phyloP scores from a whole-genome alignment of 2,329 filamentous ascomycete species.

The Ascocoryne sarcoides region DNA sequence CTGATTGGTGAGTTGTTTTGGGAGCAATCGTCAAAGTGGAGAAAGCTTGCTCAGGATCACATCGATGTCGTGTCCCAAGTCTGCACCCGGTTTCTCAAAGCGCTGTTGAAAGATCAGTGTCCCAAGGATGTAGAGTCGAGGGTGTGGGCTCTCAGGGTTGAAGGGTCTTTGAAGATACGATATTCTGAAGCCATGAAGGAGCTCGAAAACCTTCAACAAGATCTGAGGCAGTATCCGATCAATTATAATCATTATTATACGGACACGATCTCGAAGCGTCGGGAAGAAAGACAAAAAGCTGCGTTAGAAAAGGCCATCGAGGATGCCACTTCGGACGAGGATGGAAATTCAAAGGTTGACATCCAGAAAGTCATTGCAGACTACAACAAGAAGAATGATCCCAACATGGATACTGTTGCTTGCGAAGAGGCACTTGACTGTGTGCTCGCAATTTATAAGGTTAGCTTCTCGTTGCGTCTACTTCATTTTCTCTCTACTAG shows the following conservation, averaged over 20 bases:
- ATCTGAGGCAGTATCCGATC: slow-evolving; percentile 25
- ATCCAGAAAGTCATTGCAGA: slow-evolving; percentile 4
- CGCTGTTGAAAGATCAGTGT: slow-evolving; percentile 14
- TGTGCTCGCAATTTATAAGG: slow-evolving; percentile 29
- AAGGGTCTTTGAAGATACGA: slow-evolving; percentile 13
- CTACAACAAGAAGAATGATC: slow-evolving; percentile 6
- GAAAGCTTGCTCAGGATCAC: slow-evolving; percentile 22
- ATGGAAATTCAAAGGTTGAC: slow-evolving; percentile 1
- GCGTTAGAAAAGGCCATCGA: slow-evolving; percentile 1
- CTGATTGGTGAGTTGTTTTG: slow-evolving; percentile 34
- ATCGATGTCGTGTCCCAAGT: slow-evolving; percentile 12
- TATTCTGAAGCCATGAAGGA: slow-evolving; percentile 18
- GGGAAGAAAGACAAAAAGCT: slow-evolving; percentile 8
- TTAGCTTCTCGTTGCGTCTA: slow-evolving; percentile 7
- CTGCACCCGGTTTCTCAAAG: slow-evolving; percentile 16
- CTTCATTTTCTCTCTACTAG: too few relatives aligned
- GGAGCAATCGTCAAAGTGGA: slow-evolving; percentile 31
- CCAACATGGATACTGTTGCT: slow-evolving; percentile 24
- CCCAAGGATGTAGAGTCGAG: slow-evolving; percentile 15
- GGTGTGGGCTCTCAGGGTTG: slow-evolving; percentile 13
- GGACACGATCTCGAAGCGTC: slow-evolving; percentile 23
- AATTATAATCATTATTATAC: slow-evolving; percentile 33
- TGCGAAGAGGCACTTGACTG: slow-evolving; percentile 27
- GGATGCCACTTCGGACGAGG: background rate
- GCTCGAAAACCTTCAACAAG: slow-evolving; percentile 23